A percentile compares a stretch with the other conserved stretches of the same genome.
Evolutionary conservation across 2,329 filamentous ascomycete species (phyloP).

Genomic region (Talaromyces sp.): DNA sequence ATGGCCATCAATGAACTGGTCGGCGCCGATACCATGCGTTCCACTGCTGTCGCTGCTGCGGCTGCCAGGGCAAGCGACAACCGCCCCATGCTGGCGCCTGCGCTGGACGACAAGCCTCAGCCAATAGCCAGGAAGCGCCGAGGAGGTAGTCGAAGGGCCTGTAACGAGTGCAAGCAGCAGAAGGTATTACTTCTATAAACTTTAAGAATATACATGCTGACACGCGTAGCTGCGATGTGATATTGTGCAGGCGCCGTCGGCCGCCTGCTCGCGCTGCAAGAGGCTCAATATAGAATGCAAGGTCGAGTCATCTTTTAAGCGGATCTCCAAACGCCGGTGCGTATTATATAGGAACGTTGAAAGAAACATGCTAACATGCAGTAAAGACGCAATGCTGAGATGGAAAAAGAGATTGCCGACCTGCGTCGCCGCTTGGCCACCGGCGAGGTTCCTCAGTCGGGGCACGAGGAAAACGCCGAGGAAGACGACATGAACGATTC

Average conservation of each 20-base stretch:
- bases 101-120: conserved; percentile 24
- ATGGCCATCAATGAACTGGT: conserved; percentile 1
- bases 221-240: conserved; percentile 55
- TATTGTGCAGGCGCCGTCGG: conserved; percentile 58
- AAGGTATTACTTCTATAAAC: conserved; percentile 43
- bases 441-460: conserved; percentile 21
- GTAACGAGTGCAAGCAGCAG: conserved; percentile 63
- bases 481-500: conserved; percentile 23
- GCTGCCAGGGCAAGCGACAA: neutral
- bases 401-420: conserved; percentile 52
- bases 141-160: conserved; percentile 46
- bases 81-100: conserved; percentile 5
- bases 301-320: conserved; percentile 61
- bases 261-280: conserved; percentile 54
- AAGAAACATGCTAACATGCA: neutral
- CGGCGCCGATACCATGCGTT: conserved; percentile 6
- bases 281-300: conserved; percentile 58
- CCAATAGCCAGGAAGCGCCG: conserved; percentile 44
- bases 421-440: conserved; percentile 39
- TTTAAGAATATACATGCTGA: neutral
- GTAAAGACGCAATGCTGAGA: conserved; percentile 55
- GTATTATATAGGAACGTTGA: neutral
- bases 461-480: conserved; percentile 14
- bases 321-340: conserved; percentile 55
- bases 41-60: neutral